phyloP scores from a whole-genome alignment of 2,329 filamentous ascomycete species.

The Penicillium sp. region DNA sequence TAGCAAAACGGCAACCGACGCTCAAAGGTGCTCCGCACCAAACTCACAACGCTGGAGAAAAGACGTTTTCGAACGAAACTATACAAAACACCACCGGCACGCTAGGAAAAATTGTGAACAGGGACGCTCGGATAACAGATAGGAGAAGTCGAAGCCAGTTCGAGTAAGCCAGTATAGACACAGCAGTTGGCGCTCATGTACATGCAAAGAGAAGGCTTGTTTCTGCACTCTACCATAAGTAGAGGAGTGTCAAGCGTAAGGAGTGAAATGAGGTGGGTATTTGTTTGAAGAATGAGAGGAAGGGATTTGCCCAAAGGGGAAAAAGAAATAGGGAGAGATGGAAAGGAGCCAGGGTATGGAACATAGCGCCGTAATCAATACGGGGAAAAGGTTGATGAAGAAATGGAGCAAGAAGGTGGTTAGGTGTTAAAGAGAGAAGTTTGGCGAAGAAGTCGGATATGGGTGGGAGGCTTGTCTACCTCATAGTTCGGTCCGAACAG shows the following conservation, averaged over 20 bases:
- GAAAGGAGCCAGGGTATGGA: background rate
- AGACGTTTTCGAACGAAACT: conserved; percentile 1
- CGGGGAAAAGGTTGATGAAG: background rate
- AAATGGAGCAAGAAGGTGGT: too few species aligned
- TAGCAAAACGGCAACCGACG: conserved; percentile 1
- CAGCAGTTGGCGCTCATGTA: conserved; percentile 22
- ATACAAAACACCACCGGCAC: conserved; percentile 3
- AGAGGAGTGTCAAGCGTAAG: background rate
- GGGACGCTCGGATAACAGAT: background rate
- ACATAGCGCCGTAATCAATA: background rate
- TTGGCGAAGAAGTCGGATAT: background rate
- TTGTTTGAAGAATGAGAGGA: background rate
- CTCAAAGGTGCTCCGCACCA: conserved; percentile 1
- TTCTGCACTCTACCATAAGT: background rate
- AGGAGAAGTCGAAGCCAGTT: conserved; percentile 3
- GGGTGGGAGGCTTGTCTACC: background rate
- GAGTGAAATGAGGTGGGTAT: background rate
- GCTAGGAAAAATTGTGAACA: background rate
- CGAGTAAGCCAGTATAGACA: conserved; percentile 12
- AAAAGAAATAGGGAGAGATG: background rate
- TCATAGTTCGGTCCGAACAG: conserved; percentile 25
- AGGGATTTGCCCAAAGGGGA: background rate
- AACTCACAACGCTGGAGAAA: background rate
- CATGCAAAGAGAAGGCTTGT: conserved; percentile 15
- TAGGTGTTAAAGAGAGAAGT: background rate